Percentiles rank a stretch among this genome's conserved stretches.
Evolutionary conservation across 1,284 basidiomycete genomes (phyloP).

Genomic region (Puccinia triticina): DNA sequence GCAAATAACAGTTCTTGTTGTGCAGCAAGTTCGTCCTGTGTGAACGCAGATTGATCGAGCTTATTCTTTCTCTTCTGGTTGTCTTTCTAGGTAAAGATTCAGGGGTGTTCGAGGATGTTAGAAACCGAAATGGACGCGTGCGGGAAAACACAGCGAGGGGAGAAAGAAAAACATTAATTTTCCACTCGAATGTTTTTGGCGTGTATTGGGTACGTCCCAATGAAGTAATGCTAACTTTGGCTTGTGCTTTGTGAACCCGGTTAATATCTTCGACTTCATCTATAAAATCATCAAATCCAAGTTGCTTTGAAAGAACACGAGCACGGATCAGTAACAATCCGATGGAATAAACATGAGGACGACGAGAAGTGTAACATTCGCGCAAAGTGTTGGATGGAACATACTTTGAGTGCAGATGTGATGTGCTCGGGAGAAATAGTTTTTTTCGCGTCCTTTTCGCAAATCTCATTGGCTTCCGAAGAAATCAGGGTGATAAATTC

Average conservation of each 20-base stretch:
- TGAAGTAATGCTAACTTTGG: conserved; percentile 66
- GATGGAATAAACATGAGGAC: background rate
- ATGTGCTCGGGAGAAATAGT: conserved; percentile 99
- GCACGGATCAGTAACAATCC: background rate
- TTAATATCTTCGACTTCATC: conserved; percentile 87
- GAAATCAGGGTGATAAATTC: conserved; percentile 98
- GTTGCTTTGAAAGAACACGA: conserved; percentile 66
- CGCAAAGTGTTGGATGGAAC: background rate
- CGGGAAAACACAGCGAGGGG: background rate
- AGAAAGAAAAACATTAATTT: background rate
- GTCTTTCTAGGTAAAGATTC: conserved; percentile 4
- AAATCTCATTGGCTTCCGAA: conserved; percentile 96
- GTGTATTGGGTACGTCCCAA: background rate
- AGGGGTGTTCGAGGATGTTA: background rate
- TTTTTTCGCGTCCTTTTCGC: conserved; percentile 98
- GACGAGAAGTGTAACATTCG: background rate
- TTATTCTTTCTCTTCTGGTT: conserved; percentile 53
- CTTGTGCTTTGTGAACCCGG: conserved; percentile 91
- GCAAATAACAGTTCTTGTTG: conserved; percentile 91
- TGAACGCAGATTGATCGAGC: conserved; percentile 70
- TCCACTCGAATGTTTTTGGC: background rate
- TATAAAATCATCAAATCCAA: conserved; percentile 86
- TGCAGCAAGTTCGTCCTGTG: conserved; percentile 82
- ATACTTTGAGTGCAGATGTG: conserved; percentile 82
- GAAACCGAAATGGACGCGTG: background rate